Conservation (phyloP, 345 rosid species). For the Melaleuca alternifolia region DNA sequence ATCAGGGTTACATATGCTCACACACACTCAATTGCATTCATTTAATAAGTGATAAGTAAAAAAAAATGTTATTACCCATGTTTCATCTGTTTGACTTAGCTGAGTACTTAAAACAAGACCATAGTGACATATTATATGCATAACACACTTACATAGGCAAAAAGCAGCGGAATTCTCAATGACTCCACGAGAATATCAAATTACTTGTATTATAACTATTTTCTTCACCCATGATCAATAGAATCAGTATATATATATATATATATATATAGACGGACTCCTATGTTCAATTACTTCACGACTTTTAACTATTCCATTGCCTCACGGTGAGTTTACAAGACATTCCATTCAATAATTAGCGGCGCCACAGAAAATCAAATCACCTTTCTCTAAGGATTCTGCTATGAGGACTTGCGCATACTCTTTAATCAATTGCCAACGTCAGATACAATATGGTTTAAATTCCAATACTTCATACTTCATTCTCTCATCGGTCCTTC, state of each 20-base stretch:
- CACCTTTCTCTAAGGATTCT: neutral
- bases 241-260: neutral
- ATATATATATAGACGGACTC: neutral
- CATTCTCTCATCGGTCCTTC: neutral
- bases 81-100: neutral
- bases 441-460: neutral
- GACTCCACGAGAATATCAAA: neutral
- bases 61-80: neutral
- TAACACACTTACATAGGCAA: too few species aligned
- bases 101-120: neutral
- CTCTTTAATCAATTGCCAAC: neutral
- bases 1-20: neutral
- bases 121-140: neutral
- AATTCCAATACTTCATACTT: neutral
- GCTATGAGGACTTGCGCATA: neutral
- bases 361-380: neutral
- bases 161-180: neutral
- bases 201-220: neutral
- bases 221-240: neutral
- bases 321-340: neutral
- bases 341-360: neutral
- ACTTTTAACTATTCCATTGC: neutral
- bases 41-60: neutral
- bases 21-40: neutral
- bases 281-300: neutral